Evolutionary conservation across 345 rosid species (phyloP).

Genomic region (Clausena lansium): DNA sequence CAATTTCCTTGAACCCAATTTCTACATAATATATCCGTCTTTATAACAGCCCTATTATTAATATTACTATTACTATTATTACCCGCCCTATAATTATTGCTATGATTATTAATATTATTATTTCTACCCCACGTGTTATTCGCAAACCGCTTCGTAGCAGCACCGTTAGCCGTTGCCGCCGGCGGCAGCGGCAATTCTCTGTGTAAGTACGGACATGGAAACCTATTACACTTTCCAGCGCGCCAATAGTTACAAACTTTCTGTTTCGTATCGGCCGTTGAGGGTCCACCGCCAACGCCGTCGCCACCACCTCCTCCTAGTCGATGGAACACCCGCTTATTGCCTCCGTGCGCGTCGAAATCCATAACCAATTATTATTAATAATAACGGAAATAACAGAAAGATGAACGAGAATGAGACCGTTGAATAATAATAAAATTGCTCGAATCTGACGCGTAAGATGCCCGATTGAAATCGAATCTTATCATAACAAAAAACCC

Average conservation of each 20-base stretch:
- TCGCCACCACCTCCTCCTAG: constrained; percentile 35
- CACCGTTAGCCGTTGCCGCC: constrained; percentile 31
- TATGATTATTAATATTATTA: constrained; percentile 42
- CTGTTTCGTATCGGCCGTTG: constrained; percentile 40
- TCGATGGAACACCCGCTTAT: constrained; percentile 69
- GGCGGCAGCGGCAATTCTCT: constrained; percentile 64
- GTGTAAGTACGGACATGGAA: constrained; percentile 72
- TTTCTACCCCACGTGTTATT: constrained; percentile 67
- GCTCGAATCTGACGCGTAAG: neutral
- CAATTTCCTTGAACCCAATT: constrained; percentile 91
- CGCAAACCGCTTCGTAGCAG: constrained; percentile 55
- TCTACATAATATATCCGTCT: constrained; percentile 71
- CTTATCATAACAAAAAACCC: constrained; percentile 13
- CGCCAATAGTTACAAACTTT: constrained; percentile 86
- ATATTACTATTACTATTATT: constrained; percentile 28
- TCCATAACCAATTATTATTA: constrained; percentile 43
- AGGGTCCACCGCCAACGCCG: constrained; percentile 48
- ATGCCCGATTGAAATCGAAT: constrained; percentile 8
- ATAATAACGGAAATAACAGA: neutral
- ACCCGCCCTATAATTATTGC: constrained; percentile 33
- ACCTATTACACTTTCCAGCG: constrained; percentile 74
- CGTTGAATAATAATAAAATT: neutral
- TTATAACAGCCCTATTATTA: constrained; percentile 37
- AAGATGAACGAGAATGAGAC: neutral
- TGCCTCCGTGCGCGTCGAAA: constrained; percentile 65